phyloP scores from a whole-genome alignment of 2,329 filamentous ascomycete genomes.

The Hymenoscyphus fraxineus region DNA sequence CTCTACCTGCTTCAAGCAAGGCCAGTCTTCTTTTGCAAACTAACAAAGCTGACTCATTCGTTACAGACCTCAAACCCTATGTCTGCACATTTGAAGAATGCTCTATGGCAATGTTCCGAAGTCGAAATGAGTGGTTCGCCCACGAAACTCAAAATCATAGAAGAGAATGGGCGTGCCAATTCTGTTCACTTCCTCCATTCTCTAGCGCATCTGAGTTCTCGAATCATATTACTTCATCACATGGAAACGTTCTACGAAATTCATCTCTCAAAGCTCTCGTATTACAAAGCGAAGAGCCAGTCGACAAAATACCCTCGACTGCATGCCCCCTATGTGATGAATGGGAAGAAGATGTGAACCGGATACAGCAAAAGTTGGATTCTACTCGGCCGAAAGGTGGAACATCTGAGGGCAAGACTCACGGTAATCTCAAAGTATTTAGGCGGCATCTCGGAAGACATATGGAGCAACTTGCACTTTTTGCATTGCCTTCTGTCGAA shows the following conservation, averaged over 20 bases:
- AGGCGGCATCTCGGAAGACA: slow-evolving; percentile 26
- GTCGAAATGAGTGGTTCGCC: slow-evolving; percentile 35
- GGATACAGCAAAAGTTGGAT: not conserved
- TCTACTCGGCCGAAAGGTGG: not conserved
- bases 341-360: slow-evolving; percentile 24
- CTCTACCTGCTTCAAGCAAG: too few relatives aligned
- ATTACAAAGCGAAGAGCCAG: slow-evolving; percentile 26
- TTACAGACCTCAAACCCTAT: slow-evolving; percentile 34
- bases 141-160: slow-evolving; percentile 35
- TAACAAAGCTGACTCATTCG: not conserved
- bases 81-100: slow-evolving; percentile 37
- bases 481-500: slow-evolving; percentile 17
- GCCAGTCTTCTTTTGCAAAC: too few relatives aligned
- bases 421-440: slow-evolving; percentile 22
- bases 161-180: slow-evolving; percentile 28
- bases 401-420: slow-evolving; percentile 10
- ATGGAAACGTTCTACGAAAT: slow-evolving; percentile 9
- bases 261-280: slow-evolving; percentile 25
- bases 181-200: slow-evolving; percentile 21
- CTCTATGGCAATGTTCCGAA: slow-evolving; percentile 30
- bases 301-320: slow-evolving; percentile 20
- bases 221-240: slow-evolving; percentile 17
- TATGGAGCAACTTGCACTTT: slow-evolving; percentile 30
- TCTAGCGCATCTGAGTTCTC: slow-evolving; percentile 13
- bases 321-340: slow-evolving; percentile 36